phyloP scores from a whole-genome alignment of 2,329 filamentous ascomycete species.

The Cyanodermella asteris region DNA sequence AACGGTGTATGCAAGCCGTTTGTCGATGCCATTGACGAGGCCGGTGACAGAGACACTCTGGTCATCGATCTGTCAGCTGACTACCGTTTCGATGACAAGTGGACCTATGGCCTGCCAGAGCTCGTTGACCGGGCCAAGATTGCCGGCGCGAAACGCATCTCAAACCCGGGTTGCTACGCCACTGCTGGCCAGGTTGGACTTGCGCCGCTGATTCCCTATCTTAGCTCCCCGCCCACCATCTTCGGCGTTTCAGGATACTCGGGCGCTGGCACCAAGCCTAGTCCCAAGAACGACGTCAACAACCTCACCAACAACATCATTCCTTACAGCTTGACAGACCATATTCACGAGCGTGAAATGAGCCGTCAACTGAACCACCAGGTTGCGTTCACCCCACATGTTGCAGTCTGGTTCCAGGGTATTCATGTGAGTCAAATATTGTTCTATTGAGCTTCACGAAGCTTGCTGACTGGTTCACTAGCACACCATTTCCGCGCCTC shows the following conservation, averaged over 20 bases:
- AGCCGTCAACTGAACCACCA: slow-evolving; percentile 49
- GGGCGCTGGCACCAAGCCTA: slow-evolving; percentile 83
- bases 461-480: slow-evolving; percentile 9
- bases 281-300: slow-evolving; percentile 76
- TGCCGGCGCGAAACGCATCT: slow-evolving; percentile 56
- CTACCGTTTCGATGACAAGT: slow-evolving; percentile 9
- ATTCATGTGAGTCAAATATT: slow-evolving; percentile 37
- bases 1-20: slow-evolving; percentile 91
- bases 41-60: slow-evolving; percentile 44
- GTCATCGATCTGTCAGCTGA: slow-evolving; percentile 93
- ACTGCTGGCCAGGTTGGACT: slow-evolving; percentile 83
- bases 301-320: slow-evolving; percentile 72
- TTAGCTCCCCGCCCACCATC: slow-evolving; percentile 58
- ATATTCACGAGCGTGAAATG: slow-evolving; percentile 89
- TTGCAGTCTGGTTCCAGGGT: slow-evolving; percentile 91
- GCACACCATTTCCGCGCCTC: slow-evolving; percentile 74
- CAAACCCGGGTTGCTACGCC: slow-evolving; percentile 88
- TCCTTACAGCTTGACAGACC: slow-evolving; percentile 75
- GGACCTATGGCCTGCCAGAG: slow-evolving; percentile 34
- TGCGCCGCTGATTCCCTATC: slow-evolving; percentile 54
- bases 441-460: background rate
- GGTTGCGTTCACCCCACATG: slow-evolving; percentile 79
- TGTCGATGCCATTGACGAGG: slow-evolving; percentile 65
- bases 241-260: slow-evolving; percentile 92
- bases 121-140: slow-evolving; percentile 57